Base-by-base conservation (phyloP, 352 stramenopile genomes). In the Phytophthora cryptogea region DNA sequence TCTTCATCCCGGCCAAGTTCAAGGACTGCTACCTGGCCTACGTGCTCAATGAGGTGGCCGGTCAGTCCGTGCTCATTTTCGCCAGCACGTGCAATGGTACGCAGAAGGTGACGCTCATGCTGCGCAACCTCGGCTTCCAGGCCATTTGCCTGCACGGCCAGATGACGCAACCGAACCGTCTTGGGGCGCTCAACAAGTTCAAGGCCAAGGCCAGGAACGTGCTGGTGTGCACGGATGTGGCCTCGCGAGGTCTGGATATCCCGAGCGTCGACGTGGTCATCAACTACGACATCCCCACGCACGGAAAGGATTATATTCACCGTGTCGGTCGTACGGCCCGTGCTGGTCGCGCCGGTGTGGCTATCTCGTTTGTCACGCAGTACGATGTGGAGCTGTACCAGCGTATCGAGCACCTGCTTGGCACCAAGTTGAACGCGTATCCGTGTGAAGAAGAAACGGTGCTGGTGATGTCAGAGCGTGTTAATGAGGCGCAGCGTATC, bases 281-380 rank as follows among this genome's bases (percentile, higher is more conserved):
- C 53, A 99, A 99, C 72, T 99, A 98, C 78, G 97, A 99, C 77
- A 97, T 99, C 44, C 97, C 98, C 8, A 97, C 84, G 23, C 92
- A 99, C 72, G 96, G 94, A 23, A 99, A 99, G 72, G 96, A 99
- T 74, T 99, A 99, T 76, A 98, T 99, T 64, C 97, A 99, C 70
- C 84, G 98, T 31, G 97, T 99, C 2, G 98, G 98, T 16, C 88
- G 98, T 51, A 99, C 98, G 5, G 98, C 97, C 5, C 85, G 98
- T 68, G 97, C 97, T 32, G 98, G 98, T 37, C 76, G 92, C 42
- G 90, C 92, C 13, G 98, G 98, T 36, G 84, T 91, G 14, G 92
- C 97, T 0, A 89, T 99, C 57, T 98, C 95, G 14, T 97, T 99
- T 66, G 97, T 99, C 3, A 99, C 98, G 40, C 97, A 99, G 80